Conservation (phyloP, 2,329 filamentous ascomycete species). For the Talaromyces pinophilus region DNA sequence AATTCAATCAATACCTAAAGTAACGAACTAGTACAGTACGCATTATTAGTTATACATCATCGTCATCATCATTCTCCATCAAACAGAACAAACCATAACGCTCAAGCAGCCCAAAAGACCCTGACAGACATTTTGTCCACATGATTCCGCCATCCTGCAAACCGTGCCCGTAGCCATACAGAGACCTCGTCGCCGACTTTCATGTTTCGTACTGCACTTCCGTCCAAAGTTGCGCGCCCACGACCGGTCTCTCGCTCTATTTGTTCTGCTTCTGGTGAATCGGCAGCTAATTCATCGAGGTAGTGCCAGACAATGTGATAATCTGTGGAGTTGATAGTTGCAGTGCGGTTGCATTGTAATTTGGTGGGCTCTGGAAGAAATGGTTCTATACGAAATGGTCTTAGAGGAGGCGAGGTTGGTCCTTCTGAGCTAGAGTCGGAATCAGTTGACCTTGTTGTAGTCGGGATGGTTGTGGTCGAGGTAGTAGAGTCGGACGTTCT, state of each 20-base stretch:
- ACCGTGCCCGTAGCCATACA: slow-evolving; percentile 42
- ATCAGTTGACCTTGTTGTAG: neutral
- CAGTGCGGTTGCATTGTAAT: slow-evolving; percentile 37
- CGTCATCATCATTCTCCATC: neutral
- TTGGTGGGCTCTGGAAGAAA: slow-evolving; percentile 34
- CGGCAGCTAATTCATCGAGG: slow-evolving; percentile 32
- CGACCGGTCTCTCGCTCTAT: slow-evolving; percentile 36
- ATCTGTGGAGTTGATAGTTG: slow-evolving; percentile 27
- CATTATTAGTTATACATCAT: slow-evolving; percentile 1
- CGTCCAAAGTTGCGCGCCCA: slow-evolving; percentile 39
- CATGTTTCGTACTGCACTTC: slow-evolving; percentile 37
- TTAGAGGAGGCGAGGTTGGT: slow-evolving; percentile 13
- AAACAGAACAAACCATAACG: neutral
- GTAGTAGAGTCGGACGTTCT: neutral
- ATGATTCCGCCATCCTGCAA: slow-evolving; percentile 40
- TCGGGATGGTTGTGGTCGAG: neutral
- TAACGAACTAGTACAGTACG: neutral
- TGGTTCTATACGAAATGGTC: slow-evolving; percentile 24
- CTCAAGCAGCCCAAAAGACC: slow-evolving; percentile 39
- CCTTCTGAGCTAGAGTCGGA: slow-evolving; percentile 19
- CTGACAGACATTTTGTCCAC: slow-evolving; percentile 35
- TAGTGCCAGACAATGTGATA: slow-evolving; percentile 40
- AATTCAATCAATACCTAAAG: neutral
- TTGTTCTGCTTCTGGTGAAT: slow-evolving; percentile 37
- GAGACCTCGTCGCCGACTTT: slow-evolving; percentile 41